These are phyloP conservation scores for Nicotiana rustica DNA, from an alignment of 305 asterid species.

Conservation along the genomic window DNA sequence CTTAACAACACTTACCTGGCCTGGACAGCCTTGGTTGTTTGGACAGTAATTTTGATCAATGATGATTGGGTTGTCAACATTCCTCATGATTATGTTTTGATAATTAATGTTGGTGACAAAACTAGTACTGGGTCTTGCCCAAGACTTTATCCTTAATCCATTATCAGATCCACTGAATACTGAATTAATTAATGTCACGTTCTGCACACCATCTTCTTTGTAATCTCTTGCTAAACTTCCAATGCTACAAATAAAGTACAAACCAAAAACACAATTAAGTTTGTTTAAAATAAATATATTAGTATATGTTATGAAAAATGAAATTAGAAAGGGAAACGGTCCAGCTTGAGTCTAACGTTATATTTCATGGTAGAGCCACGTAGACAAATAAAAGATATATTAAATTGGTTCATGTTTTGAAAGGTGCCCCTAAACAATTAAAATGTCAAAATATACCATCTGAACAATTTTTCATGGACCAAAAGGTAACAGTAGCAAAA, in stretches of 20 bases:
- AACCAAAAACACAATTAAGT: neutral
- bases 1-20: slow-evolving; percentile 44
- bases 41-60: slow-evolving; percentile 66
- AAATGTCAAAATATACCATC: no score
- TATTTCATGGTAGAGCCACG: no score
- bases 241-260: slow-evolving; percentile 45
- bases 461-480: no score
- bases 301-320: neutral
- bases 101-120: slow-evolving; percentile 54
- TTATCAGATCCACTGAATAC: slow-evolving; percentile 53
- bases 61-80: slow-evolving; percentile 60
- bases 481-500: no score
- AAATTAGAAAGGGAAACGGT: neutral
- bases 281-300: neutral
- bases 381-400: no score
- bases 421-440: no score
- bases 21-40: slow-evolving; percentile 56
- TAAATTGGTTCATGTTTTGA: no score
- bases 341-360: no score
- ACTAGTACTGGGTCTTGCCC: slow-evolving; percentile 64
- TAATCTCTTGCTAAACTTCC: slow-evolving; percentile 62
- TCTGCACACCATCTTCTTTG: slow-evolving; percentile 58
- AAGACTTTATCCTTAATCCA: slow-evolving; percentile 60
- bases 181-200: slow-evolving; percentile 58
- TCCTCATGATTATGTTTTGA: slow-evolving; percentile 51